Conservation (phyloP, 805 yeast species). For the Kregervanrija fluxuum region DNA sequence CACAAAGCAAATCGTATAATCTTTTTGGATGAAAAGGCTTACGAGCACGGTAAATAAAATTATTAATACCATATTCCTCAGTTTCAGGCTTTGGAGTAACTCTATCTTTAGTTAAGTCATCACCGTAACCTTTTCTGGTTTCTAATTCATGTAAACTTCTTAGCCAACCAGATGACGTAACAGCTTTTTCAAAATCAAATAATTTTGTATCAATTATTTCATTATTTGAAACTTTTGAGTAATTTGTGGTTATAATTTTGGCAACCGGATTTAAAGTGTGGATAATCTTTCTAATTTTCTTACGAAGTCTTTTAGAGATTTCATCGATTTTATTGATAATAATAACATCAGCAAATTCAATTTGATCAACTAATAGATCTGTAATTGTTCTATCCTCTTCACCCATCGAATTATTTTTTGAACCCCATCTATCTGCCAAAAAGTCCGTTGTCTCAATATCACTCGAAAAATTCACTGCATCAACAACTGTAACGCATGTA, state of each 20-base stretch:
- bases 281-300: constrained; percentile 28
- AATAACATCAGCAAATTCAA: constrained; percentile 40
- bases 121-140: constrained; percentile 27
- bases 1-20: constrained; percentile 28
- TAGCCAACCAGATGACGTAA: constrained; percentile 40
- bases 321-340: constrained; percentile 32
- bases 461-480: constrained; percentile 33
- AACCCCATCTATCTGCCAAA: constrained; percentile 33
- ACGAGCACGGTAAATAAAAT: constrained; percentile 34
- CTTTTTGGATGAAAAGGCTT: constrained; percentile 41
- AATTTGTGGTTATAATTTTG: constrained; percentile 29
- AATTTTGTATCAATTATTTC: constrained; percentile 31
- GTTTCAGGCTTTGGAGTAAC: constrained; percentile 38
- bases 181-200: constrained; percentile 35
- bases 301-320: constrained; percentile 21
- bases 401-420: constrained; percentile 28
- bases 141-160: constrained; percentile 34
- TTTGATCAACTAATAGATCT: constrained; percentile 39
- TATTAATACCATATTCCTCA: constrained; percentile 39
- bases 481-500: constrained; percentile 41
- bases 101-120: constrained; percentile 12
- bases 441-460: constrained; percentile 38
- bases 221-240: constrained; percentile 30
- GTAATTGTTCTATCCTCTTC: constrained; percentile 39
- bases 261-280: constrained; percentile 36